A percentile compares a stretch with the other conserved stretches of the same genome.
These are phyloP conservation scores for Viola pubescens DNA, from an alignment of 441 rosid genomes.

Conservation along the genomic window DNA sequence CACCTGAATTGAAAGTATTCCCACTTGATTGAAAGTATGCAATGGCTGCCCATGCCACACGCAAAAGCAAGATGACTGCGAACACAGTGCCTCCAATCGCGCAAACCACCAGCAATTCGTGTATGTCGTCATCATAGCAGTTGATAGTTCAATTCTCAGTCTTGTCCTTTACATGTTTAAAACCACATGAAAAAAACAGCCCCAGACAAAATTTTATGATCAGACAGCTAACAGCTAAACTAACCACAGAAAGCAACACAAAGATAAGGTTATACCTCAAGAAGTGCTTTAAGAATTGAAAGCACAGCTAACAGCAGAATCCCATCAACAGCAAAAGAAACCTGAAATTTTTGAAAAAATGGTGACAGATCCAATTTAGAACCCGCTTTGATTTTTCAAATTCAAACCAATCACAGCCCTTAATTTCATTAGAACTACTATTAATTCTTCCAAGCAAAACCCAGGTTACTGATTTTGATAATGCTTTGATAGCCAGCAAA, in stretches of 20 bases:
- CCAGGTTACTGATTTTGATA: background rate
- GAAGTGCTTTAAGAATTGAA: slow-evolving; percentile 62
- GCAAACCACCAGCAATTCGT: slow-evolving; percentile 49
- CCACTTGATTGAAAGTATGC: slow-evolving; percentile 50
- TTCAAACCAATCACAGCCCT: too few species aligned
- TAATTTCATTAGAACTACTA: too few species aligned
- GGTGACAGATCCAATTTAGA: too few species aligned
- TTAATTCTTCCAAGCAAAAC: background rate
- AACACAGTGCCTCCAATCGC: slow-evolving; percentile 37
- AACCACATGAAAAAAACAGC: too few species aligned
- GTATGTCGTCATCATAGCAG: background rate
- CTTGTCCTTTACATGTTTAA: background rate
- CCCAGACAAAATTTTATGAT: too few species aligned
- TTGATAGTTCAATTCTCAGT: background rate
- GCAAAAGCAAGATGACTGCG: slow-evolving; percentile 44
- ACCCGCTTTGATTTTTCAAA: too few species aligned
- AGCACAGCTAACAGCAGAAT: slow-evolving; percentile 55
- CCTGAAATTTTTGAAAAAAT: slow-evolving; percentile 28
- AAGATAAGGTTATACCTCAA: slow-evolving; percentile 42
- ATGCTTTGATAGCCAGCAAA: background rate
- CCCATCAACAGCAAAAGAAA: slow-evolving; percentile 80
- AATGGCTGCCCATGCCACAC: slow-evolving; percentile 52
- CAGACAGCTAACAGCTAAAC: background rate
- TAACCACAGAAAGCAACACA: background rate
- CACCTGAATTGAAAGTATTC: slow-evolving; percentile 23